Conservation (phyloP, 78 protist species). For the Tieghemostelium lacteum region DNA sequence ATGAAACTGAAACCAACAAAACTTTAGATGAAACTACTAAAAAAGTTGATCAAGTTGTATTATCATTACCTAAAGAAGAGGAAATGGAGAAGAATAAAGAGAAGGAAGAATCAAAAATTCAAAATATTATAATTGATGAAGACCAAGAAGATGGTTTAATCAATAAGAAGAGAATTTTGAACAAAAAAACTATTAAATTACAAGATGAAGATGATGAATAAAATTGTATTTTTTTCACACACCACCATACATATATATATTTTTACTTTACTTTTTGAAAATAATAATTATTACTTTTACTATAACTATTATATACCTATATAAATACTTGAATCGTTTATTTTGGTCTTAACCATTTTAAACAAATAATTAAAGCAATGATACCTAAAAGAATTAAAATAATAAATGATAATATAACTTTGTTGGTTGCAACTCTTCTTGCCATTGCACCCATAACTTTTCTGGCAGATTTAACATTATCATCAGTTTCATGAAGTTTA, state of each 20-base stretch:
- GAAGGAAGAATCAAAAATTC: not conserved
- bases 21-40: not conserved
- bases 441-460: slow-evolving; percentile 56
- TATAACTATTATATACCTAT: not conserved
- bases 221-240: no score
- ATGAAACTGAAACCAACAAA: not conserved
- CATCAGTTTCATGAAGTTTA: slow-evolving; percentile 71
- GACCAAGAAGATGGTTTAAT: not conserved
- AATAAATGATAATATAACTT: slow-evolving; percentile 59
- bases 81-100: not conserved
- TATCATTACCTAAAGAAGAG: not conserved
- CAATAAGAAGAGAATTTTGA: no score
- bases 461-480: slow-evolving; percentile 34
- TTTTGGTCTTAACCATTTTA: slow-evolving; percentile 48
- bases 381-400: slow-evolving; percentile 53
- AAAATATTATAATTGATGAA: not conserved
- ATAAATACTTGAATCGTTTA: no score
- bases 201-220: not conserved
- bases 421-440: slow-evolving; percentile 74
- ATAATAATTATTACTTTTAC: no score
- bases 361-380: slow-evolving; percentile 54
- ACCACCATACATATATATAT: not conserved
- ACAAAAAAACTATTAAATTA: not conserved
- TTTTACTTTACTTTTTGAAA: not conserved
- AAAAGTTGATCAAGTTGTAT: not conserved